Evolutionary conservation across 2,329 filamentous ascomycete genomes (phyloP).

Genomic region (Aspergillus sp.): DNA sequence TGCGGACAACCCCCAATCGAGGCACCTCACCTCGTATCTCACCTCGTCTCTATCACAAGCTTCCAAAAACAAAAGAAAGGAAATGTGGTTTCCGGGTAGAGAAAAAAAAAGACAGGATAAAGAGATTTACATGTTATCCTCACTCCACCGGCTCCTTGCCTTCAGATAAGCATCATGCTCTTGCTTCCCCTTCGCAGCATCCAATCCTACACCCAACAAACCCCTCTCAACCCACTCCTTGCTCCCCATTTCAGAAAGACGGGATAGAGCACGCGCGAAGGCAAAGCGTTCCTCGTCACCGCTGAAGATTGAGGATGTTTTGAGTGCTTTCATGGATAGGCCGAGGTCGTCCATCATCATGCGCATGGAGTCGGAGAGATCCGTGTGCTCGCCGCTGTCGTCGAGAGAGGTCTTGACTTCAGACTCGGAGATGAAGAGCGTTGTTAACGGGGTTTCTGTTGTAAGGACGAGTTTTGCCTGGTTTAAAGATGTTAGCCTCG

Average conservation of each 20-base stretch:
- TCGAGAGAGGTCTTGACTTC: constrained; percentile 64
- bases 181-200: constrained; percentile 42
- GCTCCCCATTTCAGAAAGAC: constrained; percentile 89
- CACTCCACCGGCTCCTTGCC: constrained; percentile 50
- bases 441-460: constrained; percentile 76
- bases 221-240: constrained; percentile 91
- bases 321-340: constrained; percentile 79
- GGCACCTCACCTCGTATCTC: too few species aligned
- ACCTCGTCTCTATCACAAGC: background rate
- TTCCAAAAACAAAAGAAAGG: background rate
- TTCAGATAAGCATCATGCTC: constrained; percentile 51
- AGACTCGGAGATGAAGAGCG: constrained; percentile 77
- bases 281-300: constrained; percentile 97
- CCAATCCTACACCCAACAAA: constrained; percentile 43
- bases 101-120: too few species aligned
- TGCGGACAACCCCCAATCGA: background rate
- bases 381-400: constrained; percentile 47
- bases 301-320: constrained; percentile 81
- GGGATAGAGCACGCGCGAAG: constrained; percentile 82
- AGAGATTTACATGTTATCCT: constrained; percentile 45
- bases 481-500: background rate
- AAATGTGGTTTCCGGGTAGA: background rate
- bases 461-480: constrained; percentile 95
- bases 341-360: constrained; percentile 85
- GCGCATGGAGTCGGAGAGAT: constrained; percentile 69